These are phyloP conservation scores for Trichomonascaceae sp. DNA, from an alignment of 1,139 yeast species.

Conservation along the genomic window DNA sequence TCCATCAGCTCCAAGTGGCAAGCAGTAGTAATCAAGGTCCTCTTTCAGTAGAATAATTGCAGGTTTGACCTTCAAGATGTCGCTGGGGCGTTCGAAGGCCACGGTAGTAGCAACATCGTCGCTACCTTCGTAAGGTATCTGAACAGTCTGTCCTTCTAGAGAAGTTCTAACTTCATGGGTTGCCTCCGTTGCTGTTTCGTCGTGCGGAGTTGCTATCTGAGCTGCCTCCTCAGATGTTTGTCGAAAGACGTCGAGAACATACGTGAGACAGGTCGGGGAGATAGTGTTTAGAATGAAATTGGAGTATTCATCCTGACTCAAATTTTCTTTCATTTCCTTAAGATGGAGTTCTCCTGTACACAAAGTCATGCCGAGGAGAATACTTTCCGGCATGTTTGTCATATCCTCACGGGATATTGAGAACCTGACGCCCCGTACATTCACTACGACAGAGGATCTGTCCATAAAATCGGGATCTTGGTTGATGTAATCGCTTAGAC, in stretches of 20 bases:
- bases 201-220: conserved; percentile 6
- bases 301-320: conserved; percentile 39
- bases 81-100: conserved; percentile 10
- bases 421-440: conserved; percentile 50
- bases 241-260: conserved; percentile 56
- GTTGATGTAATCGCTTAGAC: conserved; percentile 1
- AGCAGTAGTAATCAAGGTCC: conserved; percentile 85
- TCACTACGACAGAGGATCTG: conserved; percentile 40
- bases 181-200: conserved; percentile 1
- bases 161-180: background rate
- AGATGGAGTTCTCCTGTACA: conserved; percentile 56
- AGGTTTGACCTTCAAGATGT: conserved; percentile 63
- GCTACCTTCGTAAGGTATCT: background rate
- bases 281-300: conserved; percentile 35
- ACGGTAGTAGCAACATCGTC: background rate
- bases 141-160: background rate
- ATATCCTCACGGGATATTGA: conserved; percentile 77
- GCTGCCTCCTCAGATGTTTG: conserved; percentile 27
- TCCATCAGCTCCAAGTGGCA: conserved; percentile 32
- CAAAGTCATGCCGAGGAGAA: conserved; percentile 71
- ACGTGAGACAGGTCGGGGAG: conserved; percentile 74
- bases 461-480: too few species aligned
- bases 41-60: conserved; percentile 88
- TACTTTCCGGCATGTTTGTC: conserved; percentile 82
- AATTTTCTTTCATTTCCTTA: background rate